Base-by-base conservation (phyloP, 805 yeast genomes). In the Spathaspora gorwiae region DNA sequence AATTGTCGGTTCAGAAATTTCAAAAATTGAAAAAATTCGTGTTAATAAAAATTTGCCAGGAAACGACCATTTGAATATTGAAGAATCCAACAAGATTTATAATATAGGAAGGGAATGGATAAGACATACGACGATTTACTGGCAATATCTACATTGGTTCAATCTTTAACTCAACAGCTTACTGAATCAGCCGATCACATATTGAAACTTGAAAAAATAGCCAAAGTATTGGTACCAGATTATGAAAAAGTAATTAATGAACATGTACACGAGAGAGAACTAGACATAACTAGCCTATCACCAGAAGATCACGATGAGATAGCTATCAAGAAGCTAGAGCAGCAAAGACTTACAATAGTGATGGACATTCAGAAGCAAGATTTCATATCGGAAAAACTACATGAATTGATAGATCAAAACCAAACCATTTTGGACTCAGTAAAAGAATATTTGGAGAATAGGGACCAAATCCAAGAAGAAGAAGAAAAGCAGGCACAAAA, bases 301-400 rank as follows among this genome's bases (percentile, higher is more conserved):
- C 15, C 35, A 26, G 31, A 35, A 37, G 31, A 6, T 10, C 14
- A 30, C n/a, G 43, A 41, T 9, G 46, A 48, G 7, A 31, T 27
- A 37, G 12, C 59, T n/a, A 53, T 62, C 3, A 53, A 42, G 36
- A 49, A 52, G 37, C 49, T 70, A 29, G 70, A 69, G 46, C 46
- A 52, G 35, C 57, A 58, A 36, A 49, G 75, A 35, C 44, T 68
- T 6, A 54, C 52, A 7, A 50, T 68, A 27, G 59, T 68, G 0
- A 62, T 65, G 70, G 66, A 61, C n/a, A 49, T 71, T n/a, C 75
- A 71, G 48, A 54, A 59, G 35, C 73, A 69, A 40, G 72, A 68
- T 37, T 66, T 53, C 40, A 44, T 66, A 3, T 41, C 59, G 6
- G 62, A 54, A 7, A 64, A 66, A 47, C 47, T 70, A n/a, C 34